Evolutionary conservation across 495 filamentous ascomycete genomes (phyloP), one percentile per base, ranked within the genome.

Genomic region (Neurospora africana): DNA sequence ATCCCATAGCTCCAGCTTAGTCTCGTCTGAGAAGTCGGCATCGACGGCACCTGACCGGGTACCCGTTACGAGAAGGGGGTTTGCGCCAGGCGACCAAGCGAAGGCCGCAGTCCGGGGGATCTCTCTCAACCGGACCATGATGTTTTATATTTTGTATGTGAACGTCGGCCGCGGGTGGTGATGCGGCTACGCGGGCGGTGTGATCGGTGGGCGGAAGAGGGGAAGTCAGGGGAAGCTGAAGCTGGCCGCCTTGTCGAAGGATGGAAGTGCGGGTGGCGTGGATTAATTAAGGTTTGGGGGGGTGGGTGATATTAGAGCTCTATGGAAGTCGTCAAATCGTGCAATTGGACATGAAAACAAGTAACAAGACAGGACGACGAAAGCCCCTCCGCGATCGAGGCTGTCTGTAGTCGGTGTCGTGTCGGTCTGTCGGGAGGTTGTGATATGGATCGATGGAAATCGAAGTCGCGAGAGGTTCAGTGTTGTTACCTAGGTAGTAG

Each of bases 1-100:
- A 84, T 98, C 93, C 95, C 95, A 99, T 61, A 99, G 86, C 85
- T 99, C 95, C 47, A 99, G 86, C 82, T 94, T 93, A 71, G 93
- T 97, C 80, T 98, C 94, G 82, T 95, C 94, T 6, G 95, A 98
- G 84, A 99, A 98, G 80, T 98, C 94, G 76, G 92, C 94, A 82
- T 95, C 93, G 21, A 98, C 94, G 74, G 95, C 95, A 70, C 95
- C 95, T 71, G 95, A 94, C 77, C 92, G 88, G 33, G 95, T 98
- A 76, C 95, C 95, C n/a, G 95, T 98, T 53, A 94, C 95, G 70
- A 99, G 85, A 76, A 96, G 86, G 75, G 94, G 93, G 72, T 87
- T 85, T 40, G 86, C 84, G 71, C 91, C 90, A 17, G 93, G 91
- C 73, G 93, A 95, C 95, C 95, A 99, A 73, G 96, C 93, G 78